Base-by-base conservation (phyloP, 768 basidiomycete species). In the Lactarius pseudohatsudake region DNA sequence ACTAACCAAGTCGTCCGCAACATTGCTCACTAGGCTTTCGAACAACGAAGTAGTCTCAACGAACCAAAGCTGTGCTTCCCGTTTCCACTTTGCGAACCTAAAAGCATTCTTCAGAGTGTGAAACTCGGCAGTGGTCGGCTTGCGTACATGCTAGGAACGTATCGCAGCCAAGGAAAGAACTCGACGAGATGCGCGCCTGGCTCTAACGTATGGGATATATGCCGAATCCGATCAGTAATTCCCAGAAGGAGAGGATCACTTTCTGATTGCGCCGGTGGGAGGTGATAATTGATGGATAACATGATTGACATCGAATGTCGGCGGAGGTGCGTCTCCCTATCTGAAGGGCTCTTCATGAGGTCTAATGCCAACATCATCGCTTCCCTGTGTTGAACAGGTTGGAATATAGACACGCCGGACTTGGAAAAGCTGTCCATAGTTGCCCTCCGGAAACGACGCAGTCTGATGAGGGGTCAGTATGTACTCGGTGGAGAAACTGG, bases 311-410 rank as follows among this genome's bases (percentile, higher is more conserved):
- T 32, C 56, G 69, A 65, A 50, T 64, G 43, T 43, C 43, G 43
- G 43, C 43, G 43, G 28, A 80, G 64, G 61, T 77, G 74, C 3
- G 72, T 61, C 3, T 69, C 57, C 13, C 75, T 61, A 13, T 70
- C 61, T 0, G 70, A 69, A 1, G 77, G 76, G 22, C 72, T 62
- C 16, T 65, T 61, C 18, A 76, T 61, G 6, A 81, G 50, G 13
- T 74, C 75, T 15, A 69, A 54, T 18, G 79, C 70, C 30, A 81
- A 72, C 26, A 72, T 62, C 7, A 67, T 71, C 1, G 75, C 75
- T 70, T 79, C 76, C 34, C 64, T 56, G 55, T 76, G 73, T 57
- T 77, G 73, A 34, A 76, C 69, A n/a, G 70, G 68, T 15, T 69
- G 64, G 65, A 77, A 76, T 8, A 71, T 59, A 53, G 65, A 60